Evolutionary conservation across 1,284 basidiomycete genomes (phyloP), one percentile per base, ranked within the genome.

Genomic region (Pseudozyma sp.): DNA sequence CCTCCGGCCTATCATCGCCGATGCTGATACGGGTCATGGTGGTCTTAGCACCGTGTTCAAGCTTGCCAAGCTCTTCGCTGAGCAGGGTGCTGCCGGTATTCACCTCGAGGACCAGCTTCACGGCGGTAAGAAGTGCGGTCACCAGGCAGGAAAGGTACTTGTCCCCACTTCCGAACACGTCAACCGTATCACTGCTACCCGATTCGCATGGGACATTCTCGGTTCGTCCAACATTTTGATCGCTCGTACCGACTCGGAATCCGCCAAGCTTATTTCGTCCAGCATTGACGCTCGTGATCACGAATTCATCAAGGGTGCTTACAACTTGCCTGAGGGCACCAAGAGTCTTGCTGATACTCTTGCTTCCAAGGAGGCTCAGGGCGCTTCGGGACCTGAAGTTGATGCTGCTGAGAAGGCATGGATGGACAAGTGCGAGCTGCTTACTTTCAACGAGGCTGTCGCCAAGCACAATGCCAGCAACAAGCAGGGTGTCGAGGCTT

Each of bases 131-230:
- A 85, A 85, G 90, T 96, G 94, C 83, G 94, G 94, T 18, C 94
- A 96, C 87, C 89, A 95, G 81, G 92, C 92, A n/a, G 94, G 94
- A 62, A 96, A 96, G 86, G 93, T 96, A 47, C 89, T 96, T 60
- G 94, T 96, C 1, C 94, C 94, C 14, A 91, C 92, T 5, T 93
- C 92, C 11, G 91, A 92, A 21, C 94, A 95, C 82, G 88, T 93
- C 70, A 92, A 92, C 52, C 91, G 94, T 39, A 89, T 96, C 59
- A 88, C 93, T 72, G 89, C 93, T 13, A 88, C 92, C 36, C 91
- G 94, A 34, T 93, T 95, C 87, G 93, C 94, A 85, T 90, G 93
- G 75, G 94, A 96, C 85, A 87, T 96, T 63, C 88, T 96, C 75
- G 91, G 93, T 82, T 91, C 92, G 55, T 92, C 93, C 16, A 94